Conservation (phyloP, 192 early-diverging fungal species). For the Coemansia aciculifera region DNA sequence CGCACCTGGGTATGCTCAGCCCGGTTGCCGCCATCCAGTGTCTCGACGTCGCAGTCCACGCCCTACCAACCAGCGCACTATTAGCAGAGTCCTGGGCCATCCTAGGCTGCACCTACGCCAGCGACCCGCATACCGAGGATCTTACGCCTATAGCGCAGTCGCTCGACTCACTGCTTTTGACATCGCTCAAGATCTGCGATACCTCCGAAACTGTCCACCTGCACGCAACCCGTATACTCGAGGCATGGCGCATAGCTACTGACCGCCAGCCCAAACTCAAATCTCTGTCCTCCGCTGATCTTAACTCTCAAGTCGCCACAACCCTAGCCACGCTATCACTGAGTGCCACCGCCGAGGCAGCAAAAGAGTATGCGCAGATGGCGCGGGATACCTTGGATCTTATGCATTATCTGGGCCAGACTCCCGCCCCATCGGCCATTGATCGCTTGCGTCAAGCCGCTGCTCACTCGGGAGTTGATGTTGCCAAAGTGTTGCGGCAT, state of each 20-base stretch:
- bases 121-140: neutral
- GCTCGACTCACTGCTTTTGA: neutral
- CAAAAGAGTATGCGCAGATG: neutral
- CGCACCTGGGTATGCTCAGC: neutral
- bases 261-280: neutral
- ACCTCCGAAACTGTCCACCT: neutral
- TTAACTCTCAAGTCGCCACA: neutral
- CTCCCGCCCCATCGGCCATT: neutral
- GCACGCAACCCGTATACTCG: neutral
- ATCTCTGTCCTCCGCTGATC: neutral
- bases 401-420: constrained; percentile 30
- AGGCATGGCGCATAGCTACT: neutral
- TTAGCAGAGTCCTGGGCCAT: neutral
- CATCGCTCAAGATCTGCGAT: neutral
- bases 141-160: neutral
- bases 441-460: constrained; percentile 25
- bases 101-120: neutral
- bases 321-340: neutral
- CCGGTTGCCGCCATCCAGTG: constrained; percentile 13
- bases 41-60: neutral
- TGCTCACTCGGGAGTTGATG: constrained; percentile 2
- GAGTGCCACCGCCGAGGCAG: neutral
- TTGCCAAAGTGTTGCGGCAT: constrained; percentile 7
- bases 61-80: neutral
- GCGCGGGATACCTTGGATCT: constrained; percentile 19